Percentiles rank a stretch among this genome's conserved stretches.
Conservation (phyloP, 768 basidiomycete genomes). For the Leccinum pellstonianum region DNA sequence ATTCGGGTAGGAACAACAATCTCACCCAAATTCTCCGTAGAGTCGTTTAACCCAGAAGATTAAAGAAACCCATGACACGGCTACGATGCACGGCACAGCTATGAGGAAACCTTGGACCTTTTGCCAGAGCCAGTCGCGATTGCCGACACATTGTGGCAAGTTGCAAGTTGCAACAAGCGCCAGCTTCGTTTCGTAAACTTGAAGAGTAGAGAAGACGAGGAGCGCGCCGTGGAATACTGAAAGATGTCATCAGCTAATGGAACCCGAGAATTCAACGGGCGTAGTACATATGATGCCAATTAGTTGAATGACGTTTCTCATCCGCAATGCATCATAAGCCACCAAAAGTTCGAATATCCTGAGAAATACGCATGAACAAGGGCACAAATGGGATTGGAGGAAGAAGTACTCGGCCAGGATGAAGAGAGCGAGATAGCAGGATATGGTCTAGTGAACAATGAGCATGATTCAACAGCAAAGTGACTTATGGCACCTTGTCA, state of each 20-base stretch:
- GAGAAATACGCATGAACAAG: conserved; percentile 6
- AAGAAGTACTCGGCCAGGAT: conserved; percentile 70
- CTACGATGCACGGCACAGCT: conserved; percentile 69
- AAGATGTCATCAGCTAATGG: conserved; percentile 6
- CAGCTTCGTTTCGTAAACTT: conserved; percentile 69
- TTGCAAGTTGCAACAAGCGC: conserved; percentile 46
- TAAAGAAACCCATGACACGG: conserved; percentile 61
- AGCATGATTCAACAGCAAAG: conserved; percentile 3
- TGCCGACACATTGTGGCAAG: conserved; percentile 42
- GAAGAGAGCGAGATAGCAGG: conserved; percentile 84
- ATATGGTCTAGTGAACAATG: conserved; percentile 54
- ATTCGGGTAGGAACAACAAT: neutral
- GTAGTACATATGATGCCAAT: conserved; percentile 65
- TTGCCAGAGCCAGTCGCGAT: conserved; percentile 56
- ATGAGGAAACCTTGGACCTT: conserved; percentile 67
- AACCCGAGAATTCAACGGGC: neutral
- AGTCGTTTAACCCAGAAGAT: conserved; percentile 68
- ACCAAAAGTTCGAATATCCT: conserved; percentile 80
- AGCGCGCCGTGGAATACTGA: conserved; percentile 72
- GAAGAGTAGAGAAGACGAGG: conserved; percentile 70
- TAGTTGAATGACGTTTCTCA: conserved; percentile 78
- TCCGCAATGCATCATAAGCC: conserved; percentile 77
- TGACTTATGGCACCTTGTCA: conserved; percentile 46
- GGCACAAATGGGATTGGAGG: neutral
- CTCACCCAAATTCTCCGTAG: conserved; percentile 82